A percentile compares a stretch with the other conserved stretches of the same genome.
phyloP scores from a whole-genome alignment of 139 green algal genomes.

The Chlorella vulgaris region DNA sequence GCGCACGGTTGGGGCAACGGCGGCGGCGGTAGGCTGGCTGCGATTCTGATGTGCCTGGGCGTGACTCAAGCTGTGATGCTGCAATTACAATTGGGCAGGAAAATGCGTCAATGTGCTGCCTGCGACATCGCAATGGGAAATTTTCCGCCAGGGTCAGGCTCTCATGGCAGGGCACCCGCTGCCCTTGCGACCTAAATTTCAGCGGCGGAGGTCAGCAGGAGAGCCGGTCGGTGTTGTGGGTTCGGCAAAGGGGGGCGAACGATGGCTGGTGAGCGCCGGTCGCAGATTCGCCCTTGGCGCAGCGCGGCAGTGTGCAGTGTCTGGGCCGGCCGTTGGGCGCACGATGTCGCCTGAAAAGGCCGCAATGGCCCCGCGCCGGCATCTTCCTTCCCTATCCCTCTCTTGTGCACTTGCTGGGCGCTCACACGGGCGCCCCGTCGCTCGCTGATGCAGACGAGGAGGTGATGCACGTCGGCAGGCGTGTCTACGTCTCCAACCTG shows the following conservation, averaged over 20 bases:
- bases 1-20: too few relatives aligned
- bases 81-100: background rate
- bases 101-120: too few relatives aligned
- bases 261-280: background rate
- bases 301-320: background rate
- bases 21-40: too few relatives aligned
- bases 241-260: background rate
- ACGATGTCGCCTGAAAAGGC: background rate
- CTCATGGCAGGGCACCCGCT: background rate
- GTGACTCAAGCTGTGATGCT: background rate
- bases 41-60: too few relatives aligned
- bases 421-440: too few relatives aligned
- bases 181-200: background rate
- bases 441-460: conserved; percentile 35
- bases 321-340: background rate
- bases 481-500: conserved; percentile 86
- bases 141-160: background rate
- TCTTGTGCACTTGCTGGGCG: too few relatives aligned
- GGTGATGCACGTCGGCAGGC: conserved; percentile 44
- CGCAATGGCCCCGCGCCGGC: too few relatives aligned
- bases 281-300: background rate
- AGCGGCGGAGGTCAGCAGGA: background rate
- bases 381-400: too few relatives aligned
- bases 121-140: too few relatives aligned
- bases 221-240: background rate